Conservation (phyloP, 1,284 basidiomycete genomes). For the Sanghuangporus weigelae region DNA sequence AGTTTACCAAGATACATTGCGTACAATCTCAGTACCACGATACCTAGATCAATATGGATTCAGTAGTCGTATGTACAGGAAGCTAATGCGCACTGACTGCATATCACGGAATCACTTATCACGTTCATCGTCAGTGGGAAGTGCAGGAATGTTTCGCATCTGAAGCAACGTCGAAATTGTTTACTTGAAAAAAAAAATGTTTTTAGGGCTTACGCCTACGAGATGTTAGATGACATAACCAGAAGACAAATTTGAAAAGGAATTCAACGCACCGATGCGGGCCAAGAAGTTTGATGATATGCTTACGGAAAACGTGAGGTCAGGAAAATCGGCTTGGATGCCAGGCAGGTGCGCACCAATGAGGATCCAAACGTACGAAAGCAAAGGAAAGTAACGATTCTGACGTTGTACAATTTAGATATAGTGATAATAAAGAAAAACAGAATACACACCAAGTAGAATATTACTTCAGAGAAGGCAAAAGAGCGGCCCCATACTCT, state of each 20-base stretch:
- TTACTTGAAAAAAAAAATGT: not conserved
- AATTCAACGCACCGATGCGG: not conserved
- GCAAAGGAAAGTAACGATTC: slow-evolving; percentile 12
- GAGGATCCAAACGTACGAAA: slow-evolving; percentile 3
- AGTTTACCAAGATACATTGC: slow-evolving; percentile 4
- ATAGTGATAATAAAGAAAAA: not conserved
- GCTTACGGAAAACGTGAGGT: not conserved
- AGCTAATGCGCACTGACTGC: not conserved
- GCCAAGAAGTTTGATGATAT: slow-evolving; percentile 3
- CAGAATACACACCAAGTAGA: slow-evolving; percentile 6
- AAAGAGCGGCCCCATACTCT: slow-evolving; percentile 13
- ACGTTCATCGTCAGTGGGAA: slow-evolving; percentile 1
- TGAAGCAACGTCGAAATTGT: not conserved
- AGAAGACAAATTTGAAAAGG: not conserved
- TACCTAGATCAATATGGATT: not conserved
- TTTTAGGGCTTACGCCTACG: not conserved
- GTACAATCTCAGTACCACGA: slow-evolving; percentile 2
- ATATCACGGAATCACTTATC: slow-evolving; percentile 9
- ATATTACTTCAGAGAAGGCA: slow-evolving; percentile 5
- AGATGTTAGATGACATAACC: not conserved
- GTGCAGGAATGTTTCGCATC: slow-evolving; percentile 6
- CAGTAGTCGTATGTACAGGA: not conserved
- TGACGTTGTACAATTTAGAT: not conserved
- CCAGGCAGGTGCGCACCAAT: not conserved
- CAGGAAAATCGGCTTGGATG: not conserved